Evolutionary conservation across 2,329 filamentous ascomycete genomes (phyloP), one percentile per base, ranked within the genome.

Genomic region (Hypoxylon sp.): DNA sequence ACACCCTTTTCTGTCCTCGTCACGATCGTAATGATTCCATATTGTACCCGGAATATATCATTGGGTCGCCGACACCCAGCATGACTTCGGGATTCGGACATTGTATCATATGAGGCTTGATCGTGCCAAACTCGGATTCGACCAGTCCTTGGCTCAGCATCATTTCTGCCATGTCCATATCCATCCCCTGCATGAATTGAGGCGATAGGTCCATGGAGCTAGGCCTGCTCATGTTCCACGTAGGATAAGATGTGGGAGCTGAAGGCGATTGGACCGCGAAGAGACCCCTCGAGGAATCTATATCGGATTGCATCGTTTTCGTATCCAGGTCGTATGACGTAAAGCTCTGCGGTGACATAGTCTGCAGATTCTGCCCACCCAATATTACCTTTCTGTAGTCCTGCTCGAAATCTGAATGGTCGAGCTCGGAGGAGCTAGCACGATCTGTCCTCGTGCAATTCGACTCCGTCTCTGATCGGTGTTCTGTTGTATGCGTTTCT

Each of bases 61-160:
- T 88, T 0, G 87, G 86, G 67, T 89, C 87, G 17, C 82, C 83
- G 74, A 87, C 83, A 17, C 86, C 84, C 75, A 88, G 80, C 86
- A 88, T 88, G 6, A 85, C 84, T 48, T 87, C 85, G 0, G 84
- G 81, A 57, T 86, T 85, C 46, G 83, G 78, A 71, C 84, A 85
- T 39, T 83, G 83, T 47, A 88, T 79, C 48, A 86, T 81, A 62
- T 87, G 85, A 11, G 86, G 86, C 79, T 88, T 88, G 71, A 88
- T 84, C 27, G 82, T 85, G 39, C 84, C 83, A 54, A 87, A 87
- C 44, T 85, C 84, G 2, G 82, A 82, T 68, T 87, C 86, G 29
- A 87, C 76, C 2, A 87, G 75, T 2, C 83, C 82, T 65, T 86
- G 85, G 58, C 80, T 83, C 32, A 87, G 77, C 78, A 86, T 78